Percentiles rank a stretch among this genome's conserved stretches.
Evolutionary conservation across 208 protist species (phyloP).

Genomic region (Crithidia acanthocephali): DNA sequence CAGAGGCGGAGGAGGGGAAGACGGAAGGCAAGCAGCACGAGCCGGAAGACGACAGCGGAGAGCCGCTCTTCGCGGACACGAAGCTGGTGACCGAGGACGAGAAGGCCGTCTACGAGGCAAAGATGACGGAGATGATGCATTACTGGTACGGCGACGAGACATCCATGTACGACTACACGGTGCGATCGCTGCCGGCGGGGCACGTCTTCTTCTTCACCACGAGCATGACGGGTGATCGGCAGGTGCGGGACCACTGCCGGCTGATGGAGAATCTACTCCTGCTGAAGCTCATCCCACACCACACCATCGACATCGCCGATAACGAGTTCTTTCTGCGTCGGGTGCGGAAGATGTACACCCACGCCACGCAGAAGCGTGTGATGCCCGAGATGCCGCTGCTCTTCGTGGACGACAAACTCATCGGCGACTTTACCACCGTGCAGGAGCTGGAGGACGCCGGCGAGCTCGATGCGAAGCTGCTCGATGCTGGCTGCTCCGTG

Average conservation of each 20-base stretch:
- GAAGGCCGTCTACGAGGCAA: constrained; percentile 16
- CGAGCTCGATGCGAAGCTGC: constrained; percentile 48
- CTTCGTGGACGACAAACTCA: constrained; percentile 60
- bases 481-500: constrained; percentile 37
- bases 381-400: constrained; percentile 54
- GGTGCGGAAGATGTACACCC: constrained; percentile 42
- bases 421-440: constrained; percentile 58
- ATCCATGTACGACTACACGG: constrained; percentile 41
- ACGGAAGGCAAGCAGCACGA: neutral
- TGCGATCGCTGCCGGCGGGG: constrained; percentile 20
- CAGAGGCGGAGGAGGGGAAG: neutral
- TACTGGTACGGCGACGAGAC: constrained; percentile 56
- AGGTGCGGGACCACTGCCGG: constrained; percentile 57
- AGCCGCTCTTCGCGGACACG: constrained; percentile 13
- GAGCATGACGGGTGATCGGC: constrained; percentile 68
- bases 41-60: neutral
- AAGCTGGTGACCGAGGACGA: constrained; percentile 29
- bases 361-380: constrained; percentile 26
- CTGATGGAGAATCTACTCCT: constrained; percentile 64
- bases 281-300: constrained; percentile 69
- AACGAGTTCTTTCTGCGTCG: constrained; percentile 55
- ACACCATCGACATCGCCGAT: constrained; percentile 71
- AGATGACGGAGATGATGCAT: constrained; percentile 33
- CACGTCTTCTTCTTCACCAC: constrained; percentile 74
- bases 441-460: constrained; percentile 81